Percentiles rank a stretch among this genome's conserved stretches.
Evolutionary conservation across 2,329 filamentous ascomycete genomes (phyloP).

Genomic region (Aspergillus pseudoterreus): DNA sequence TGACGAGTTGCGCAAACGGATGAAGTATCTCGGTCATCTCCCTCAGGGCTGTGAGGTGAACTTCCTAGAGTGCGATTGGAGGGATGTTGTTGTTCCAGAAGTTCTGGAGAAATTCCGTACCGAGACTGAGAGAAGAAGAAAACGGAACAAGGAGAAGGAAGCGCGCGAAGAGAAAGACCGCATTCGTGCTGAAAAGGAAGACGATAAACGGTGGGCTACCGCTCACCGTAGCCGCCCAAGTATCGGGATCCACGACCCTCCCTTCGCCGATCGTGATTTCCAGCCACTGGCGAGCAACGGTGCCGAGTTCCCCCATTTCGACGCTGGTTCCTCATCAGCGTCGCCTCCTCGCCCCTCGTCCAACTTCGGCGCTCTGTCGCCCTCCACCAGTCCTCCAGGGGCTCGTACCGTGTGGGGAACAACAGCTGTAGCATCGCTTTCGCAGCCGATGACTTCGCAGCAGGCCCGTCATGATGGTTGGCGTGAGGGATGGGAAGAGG

Average conservation of each 20-base stretch:
- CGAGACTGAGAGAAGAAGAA: conserved; percentile 73
- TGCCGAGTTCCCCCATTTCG: conserved; percentile 10
- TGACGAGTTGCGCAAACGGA: conserved; percentile 74
- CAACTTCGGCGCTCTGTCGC: conserved; percentile 57
- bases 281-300: conserved; percentile 52
- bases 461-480: conserved; percentile 69
- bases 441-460: conserved; percentile 50
- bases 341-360: conserved; percentile 41
- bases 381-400: conserved; percentile 75
- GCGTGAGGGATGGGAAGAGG: conserved; percentile 77
- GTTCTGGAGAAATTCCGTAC: conserved; percentile 70
- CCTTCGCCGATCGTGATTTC: conserved; percentile 61
- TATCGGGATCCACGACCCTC: conserved; percentile 43
- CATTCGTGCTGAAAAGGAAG: conserved; percentile 72
- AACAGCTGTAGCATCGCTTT: conserved; percentile 56
- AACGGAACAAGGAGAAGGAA: conserved; percentile 77
- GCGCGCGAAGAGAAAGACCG: conserved; percentile 82
- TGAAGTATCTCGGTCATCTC: conserved; percentile 82
- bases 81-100: conserved; percentile 74
- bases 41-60: conserved; percentile 87
- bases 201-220: conserved; percentile 64
- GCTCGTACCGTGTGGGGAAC: conserved; percentile 93
- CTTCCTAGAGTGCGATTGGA: conserved; percentile 94
- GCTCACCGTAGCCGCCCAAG: conserved; percentile 60
- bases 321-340: conserved; percentile 32